Evolutionary conservation across 208 protist species (phyloP).

Genomic region (Trypanosomatidae sp.): DNA sequence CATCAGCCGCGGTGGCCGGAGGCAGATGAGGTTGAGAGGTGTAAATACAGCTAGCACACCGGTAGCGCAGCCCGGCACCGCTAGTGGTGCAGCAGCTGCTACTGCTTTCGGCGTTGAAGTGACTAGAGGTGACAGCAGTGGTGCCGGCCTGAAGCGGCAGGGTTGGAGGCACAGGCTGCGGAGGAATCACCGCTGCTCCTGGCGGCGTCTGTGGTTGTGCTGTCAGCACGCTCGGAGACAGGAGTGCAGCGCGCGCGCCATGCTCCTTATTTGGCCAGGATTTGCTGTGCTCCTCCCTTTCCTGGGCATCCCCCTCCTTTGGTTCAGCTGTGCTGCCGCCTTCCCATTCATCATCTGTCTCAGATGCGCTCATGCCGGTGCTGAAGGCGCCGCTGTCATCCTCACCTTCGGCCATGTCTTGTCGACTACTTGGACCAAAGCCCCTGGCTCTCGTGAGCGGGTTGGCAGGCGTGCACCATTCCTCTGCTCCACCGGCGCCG

Average conservation of each 20-base stretch:
- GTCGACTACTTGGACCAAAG: conserved; percentile 4
- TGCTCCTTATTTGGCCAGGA: not conserved
- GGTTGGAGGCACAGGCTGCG: not conserved
- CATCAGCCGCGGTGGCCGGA: not conserved
- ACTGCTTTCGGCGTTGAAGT: not conserved
- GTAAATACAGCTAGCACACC: not conserved
- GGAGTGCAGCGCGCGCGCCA: not conserved
- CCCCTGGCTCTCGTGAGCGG: not conserved
- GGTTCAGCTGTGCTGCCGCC: not conserved
- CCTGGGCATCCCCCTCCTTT: not conserved
- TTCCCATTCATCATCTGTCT: conserved; percentile 39
- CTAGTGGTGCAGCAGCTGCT: not conserved
- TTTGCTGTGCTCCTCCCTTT: not conserved
- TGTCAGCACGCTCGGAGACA: conserved; percentile 7
- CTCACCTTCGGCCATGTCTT: conserved; percentile 21
- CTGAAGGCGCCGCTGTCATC: conserved; percentile 46
- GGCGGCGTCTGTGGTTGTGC: not conserved
- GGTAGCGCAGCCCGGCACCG: not conserved
- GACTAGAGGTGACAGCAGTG: not conserved
- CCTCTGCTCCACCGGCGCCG: not conserved
- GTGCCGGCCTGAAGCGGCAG: not conserved
- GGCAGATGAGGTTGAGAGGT: not conserved
- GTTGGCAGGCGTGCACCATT: conserved; percentile 2
- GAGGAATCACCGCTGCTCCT: not conserved
- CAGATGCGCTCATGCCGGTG: conserved; percentile 49